Percentiles rank a stretch among this genome's conserved stretches.
Evolutionary conservation across 495 filamentous ascomycete genomes (phyloP).

Genomic region (Aspergillus avenaceus): DNA sequence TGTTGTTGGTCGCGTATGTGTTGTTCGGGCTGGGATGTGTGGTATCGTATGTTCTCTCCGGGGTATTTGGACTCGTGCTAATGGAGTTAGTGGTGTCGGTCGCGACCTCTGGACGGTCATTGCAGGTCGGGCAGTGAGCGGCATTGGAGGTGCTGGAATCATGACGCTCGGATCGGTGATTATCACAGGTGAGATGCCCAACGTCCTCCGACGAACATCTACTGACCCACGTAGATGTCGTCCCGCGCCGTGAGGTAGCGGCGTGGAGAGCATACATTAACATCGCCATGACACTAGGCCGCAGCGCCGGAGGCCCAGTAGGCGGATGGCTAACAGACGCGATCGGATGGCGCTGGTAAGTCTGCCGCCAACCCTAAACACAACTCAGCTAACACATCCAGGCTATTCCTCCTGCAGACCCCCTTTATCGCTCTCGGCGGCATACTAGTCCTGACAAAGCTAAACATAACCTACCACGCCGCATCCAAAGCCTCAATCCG

Average conservation of each 20-base stretch:
- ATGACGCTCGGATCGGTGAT: conserved; percentile 53
- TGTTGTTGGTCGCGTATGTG: conserved; percentile 37
- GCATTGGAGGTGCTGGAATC: conserved; percentile 56
- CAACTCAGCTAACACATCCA: conserved; percentile 13
- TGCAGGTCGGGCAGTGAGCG: conserved; percentile 54
- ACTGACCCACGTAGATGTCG: conserved; percentile 39
- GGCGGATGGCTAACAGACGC: conserved; percentile 61
- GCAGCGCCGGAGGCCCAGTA: conserved; percentile 56
- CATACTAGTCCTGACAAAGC: conserved; percentile 40
- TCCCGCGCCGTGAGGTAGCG: conserved; percentile 57
- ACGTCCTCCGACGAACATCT: too few relatives aligned
- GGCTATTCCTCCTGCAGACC: conserved; percentile 59
- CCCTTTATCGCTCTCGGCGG: conserved; percentile 51
- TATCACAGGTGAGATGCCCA: too few relatives aligned
- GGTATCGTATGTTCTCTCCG: conserved; percentile 24
- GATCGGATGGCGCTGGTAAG: conserved; percentile 64
- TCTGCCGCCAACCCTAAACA: neutral
- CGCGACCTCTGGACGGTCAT: conserved; percentile 50
- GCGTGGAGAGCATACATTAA: conserved; percentile 65
- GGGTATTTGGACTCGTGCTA: neutral
- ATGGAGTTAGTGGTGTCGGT: conserved; percentile 44
- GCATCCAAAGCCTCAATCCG: conserved; percentile 17
- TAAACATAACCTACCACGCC: conserved; percentile 32
- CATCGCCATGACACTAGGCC: conserved; percentile 54
- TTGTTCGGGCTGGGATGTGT: conserved; percentile 42